Evolutionary conservation across 768 basidiomycete species (phyloP).

Genomic region (Calocybe indica): DNA sequence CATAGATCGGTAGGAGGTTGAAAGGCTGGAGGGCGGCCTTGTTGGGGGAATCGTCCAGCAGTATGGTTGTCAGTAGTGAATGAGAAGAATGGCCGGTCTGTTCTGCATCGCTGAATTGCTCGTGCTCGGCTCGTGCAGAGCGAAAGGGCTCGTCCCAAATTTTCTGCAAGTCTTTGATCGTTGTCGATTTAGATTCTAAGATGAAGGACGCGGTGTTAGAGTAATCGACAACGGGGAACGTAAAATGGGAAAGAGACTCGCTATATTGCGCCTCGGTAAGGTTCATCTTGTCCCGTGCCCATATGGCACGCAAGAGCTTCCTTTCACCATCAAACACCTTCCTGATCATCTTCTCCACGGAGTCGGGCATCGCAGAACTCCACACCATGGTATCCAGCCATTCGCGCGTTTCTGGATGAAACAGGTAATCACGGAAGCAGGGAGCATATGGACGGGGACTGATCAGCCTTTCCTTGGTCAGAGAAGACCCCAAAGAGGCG

Average conservation of each 20-base stretch:
- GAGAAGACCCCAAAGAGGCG: constrained; percentile 3
- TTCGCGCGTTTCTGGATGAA: constrained; percentile 41
- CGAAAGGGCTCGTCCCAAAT: no score
- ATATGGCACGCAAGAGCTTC: constrained; percentile 47
- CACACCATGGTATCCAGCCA: constrained; percentile 84
- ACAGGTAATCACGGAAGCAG: constrained; percentile 54
- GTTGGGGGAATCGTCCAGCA: constrained; percentile 47
- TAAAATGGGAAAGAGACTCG: neutral
- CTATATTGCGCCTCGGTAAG: constrained; percentile 50
- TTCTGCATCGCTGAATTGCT: no score
- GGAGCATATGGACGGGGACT: constrained; percentile 60
- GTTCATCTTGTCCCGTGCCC: constrained; percentile 73
- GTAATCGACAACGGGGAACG: neutral
- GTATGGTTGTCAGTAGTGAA: constrained; percentile 34
- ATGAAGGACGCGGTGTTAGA: neutral
- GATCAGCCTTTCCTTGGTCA: constrained; percentile 11
- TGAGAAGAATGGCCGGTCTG: constrained; percentile 10
- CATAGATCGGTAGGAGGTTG: constrained; percentile 69
- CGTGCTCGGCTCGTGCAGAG: no score
- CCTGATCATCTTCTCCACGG: constrained; percentile 65
- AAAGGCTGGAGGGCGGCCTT: constrained; percentile 62
- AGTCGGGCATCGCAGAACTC: constrained; percentile 77
- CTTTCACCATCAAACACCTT: constrained; percentile 38
- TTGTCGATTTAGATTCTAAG: neutral
- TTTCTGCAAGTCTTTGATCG: neutral